phyloP scores from a whole-genome alignment of 306 rosid genomes.

The Quercus suber region DNA sequence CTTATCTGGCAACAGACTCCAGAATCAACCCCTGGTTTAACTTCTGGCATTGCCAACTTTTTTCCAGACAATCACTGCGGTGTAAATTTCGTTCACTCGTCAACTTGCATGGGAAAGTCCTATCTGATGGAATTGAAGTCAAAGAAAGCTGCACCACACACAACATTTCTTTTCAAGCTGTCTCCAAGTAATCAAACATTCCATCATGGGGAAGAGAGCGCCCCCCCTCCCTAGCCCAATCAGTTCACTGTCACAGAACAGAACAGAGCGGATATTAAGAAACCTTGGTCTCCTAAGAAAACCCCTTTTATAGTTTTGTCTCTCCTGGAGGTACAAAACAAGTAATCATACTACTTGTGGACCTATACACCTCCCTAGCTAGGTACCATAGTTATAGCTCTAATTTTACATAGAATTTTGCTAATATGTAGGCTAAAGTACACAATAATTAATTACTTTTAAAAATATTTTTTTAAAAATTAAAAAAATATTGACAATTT shows the following conservation, averaged over 20 bases:
- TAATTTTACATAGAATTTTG: not conserved
- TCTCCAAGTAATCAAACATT: constrained; percentile 9
- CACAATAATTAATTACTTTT: no score
- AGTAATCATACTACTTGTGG: not conserved
- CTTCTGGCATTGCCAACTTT: not conserved
- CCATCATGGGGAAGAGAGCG: not conserved
- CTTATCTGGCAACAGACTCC: no score
- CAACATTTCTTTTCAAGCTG: not conserved
- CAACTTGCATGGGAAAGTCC: not conserved
- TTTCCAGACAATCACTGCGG: not conserved
- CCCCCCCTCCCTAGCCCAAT: not conserved
- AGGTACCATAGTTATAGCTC: not conserved
- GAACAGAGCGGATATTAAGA: no score
- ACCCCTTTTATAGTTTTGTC: not conserved
- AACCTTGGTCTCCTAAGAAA: not conserved
- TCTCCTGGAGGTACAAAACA: not conserved
- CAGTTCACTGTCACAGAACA: not conserved
- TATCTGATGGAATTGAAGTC: not conserved
- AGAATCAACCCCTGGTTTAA: not conserved
- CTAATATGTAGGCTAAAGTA: no score
- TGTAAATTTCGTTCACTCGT: not conserved
- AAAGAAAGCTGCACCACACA: not conserved
- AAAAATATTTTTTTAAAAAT: no score
- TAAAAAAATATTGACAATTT: no score
- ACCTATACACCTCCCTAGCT: not conserved